These are phyloP conservation scores for Zymoseptoria passerinii DNA, from an alignment of 2,329 filamentous ascomycete species.

Conservation along the genomic window DNA sequence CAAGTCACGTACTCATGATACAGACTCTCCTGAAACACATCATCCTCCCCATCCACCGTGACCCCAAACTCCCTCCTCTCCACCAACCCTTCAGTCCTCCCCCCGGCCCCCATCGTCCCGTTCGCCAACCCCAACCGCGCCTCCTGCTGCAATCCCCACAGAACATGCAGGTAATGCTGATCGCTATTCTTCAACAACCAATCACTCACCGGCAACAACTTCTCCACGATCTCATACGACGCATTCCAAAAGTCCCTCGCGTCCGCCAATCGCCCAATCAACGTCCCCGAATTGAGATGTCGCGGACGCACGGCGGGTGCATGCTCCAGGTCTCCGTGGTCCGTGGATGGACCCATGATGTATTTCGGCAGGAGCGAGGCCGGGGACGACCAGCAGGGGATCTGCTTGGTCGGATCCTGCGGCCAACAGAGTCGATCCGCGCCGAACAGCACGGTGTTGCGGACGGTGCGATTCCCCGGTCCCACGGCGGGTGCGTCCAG, in stretches of 20 bases:
- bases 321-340: constrained; percentile 1
- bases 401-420: constrained; percentile 6
- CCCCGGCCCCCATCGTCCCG: not conserved
- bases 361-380: constrained; percentile 4
- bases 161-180: constrained; percentile 12
- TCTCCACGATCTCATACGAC: not conserved
- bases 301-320: constrained; percentile 1
- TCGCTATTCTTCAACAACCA: constrained; percentile 8
- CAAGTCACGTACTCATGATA: constrained; percentile 12
- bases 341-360: constrained; percentile 6
- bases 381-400: constrained; percentile 5
- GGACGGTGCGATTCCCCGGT: constrained; percentile 46
- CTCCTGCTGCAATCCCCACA: constrained; percentile 14
- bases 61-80: constrained; percentile 10
- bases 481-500: constrained; percentile 47
- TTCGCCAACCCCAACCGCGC: constrained; percentile 3
- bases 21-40: constrained; percentile 10
- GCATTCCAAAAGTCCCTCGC: constrained; percentile 7
- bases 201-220: constrained; percentile 4
- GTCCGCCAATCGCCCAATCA: constrained; percentile 13
- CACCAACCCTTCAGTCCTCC: not conserved
- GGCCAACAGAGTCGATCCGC: constrained; percentile 25
- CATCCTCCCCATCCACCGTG: constrained; percentile 11
- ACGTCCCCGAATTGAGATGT: constrained; percentile 13
- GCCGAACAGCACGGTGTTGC: constrained; percentile 28